Percentiles rank a stretch among this genome's conserved stretches.
Evolutionary conservation across 2,329 filamentous ascomycete species (phyloP).

Genomic region (Pseudocercospora fijiensis): DNA sequence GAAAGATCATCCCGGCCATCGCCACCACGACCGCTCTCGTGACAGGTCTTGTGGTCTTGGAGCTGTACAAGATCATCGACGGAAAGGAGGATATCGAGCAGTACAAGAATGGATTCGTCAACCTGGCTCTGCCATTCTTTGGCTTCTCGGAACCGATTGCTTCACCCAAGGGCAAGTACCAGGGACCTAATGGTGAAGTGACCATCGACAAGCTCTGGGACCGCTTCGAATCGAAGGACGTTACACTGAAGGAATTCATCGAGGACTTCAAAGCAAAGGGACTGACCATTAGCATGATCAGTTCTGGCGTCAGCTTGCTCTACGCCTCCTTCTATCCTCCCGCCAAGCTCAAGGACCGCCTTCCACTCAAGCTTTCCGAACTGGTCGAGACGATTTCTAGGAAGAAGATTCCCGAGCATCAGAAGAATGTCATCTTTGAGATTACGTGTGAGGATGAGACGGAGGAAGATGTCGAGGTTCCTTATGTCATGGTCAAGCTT

Average conservation of each 20-base stretch:
- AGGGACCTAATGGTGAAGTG: conserved; percentile 73
- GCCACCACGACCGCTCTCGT: conserved; percentile 95
- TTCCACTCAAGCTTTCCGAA: conserved; percentile 70
- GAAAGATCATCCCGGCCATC: conserved; percentile 98
- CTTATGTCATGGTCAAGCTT: conserved; percentile 89
- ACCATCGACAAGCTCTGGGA: conserved; percentile 97
- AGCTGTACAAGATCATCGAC: conserved; percentile 95
- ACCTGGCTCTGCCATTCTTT: conserved; percentile 94
- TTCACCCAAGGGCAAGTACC: conserved; percentile 88
- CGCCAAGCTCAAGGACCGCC: conserved; percentile 78
- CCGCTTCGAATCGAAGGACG: conserved; percentile 84
- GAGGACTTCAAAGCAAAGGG: conserved; percentile 79
- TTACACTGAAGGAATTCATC: conserved; percentile 81
- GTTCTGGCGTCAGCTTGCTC: conserved; percentile 91
- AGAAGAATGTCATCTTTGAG: conserved; percentile 95
- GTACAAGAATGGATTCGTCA: conserved; percentile 99
- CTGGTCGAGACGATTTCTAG: conserved; percentile 86
- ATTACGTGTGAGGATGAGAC: conserved; percentile 85
- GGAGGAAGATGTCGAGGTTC: conserved; percentile 93
- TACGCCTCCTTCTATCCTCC: conserved; percentile 91
- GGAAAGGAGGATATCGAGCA: conserved; percentile 96
- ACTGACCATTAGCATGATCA: conserved; percentile 84
- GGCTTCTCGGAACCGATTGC: conserved; percentile 96
- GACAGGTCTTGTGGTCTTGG: conserved; percentile 86
- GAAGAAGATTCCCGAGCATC: conserved; percentile 85